These are phyloP conservation scores for Arabidopsis suecica DNA, from an alignment of 345 rosid genomes.

Conservation along the genomic window DNA sequence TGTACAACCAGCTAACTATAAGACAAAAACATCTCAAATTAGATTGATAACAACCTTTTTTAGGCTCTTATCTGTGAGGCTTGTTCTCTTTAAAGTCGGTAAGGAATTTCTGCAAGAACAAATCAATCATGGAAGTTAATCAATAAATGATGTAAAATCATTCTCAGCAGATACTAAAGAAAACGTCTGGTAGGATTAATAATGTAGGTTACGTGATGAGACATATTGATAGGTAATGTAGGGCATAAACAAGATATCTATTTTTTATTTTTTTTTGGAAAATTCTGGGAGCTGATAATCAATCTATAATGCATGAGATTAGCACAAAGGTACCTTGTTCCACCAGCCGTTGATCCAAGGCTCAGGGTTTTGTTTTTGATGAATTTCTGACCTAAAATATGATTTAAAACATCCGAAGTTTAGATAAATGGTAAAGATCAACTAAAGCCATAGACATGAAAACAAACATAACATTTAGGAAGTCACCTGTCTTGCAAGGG, in stretches of 20 bases:
- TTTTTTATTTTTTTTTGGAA: not conserved
- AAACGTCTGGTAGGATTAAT: slow-evolving; percentile 5
- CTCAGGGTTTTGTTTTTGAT: slow-evolving; percentile 47
- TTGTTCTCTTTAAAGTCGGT: slow-evolving; percentile 41
- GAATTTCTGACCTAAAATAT: slow-evolving; percentile 43
- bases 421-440: slow-evolving; percentile 41
- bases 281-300: slow-evolving; percentile 11
- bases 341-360: slow-evolving; percentile 43
- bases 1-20: not conserved
- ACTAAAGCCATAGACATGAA: slow-evolving; percentile 28
- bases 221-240: slow-evolving; percentile 8
- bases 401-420: slow-evolving; percentile 33
- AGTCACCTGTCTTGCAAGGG: slow-evolving; percentile 57
- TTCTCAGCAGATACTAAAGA: slow-evolving; percentile 22
- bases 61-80: slow-evolving; percentile 36
- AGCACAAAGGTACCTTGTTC: slow-evolving; percentile 53
- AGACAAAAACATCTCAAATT: slow-evolving; percentile 1
- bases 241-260: not conserved
- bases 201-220: slow-evolving; percentile 13
- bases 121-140: slow-evolving; percentile 21
- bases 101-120: slow-evolving; percentile 42
- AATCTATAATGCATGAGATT: slow-evolving; percentile 19
- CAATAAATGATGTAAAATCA: slow-evolving; percentile 13
- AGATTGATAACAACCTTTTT: slow-evolving; percentile 37
- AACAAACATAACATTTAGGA: slow-evolving; percentile 30